Conservation (phyloP, 345 rosid genomes). For the Erysimum cheiranthoides region DNA sequence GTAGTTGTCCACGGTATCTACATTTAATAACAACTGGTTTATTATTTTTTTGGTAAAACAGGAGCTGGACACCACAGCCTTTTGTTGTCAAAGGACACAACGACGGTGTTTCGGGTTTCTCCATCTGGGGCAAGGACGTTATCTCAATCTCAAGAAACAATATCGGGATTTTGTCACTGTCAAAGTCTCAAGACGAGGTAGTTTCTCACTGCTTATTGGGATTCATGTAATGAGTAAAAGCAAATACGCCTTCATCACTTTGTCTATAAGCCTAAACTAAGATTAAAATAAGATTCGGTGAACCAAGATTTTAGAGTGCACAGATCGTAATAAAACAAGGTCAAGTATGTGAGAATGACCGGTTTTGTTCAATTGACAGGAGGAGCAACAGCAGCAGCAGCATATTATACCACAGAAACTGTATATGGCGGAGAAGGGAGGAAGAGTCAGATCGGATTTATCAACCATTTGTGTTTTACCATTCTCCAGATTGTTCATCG, state of each 20-base stretch:
- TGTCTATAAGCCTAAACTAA: slow-evolving; percentile 5
- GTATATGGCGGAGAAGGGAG: slow-evolving; percentile 59
- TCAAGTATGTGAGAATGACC: slow-evolving; percentile 13
- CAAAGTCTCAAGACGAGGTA: slow-evolving; percentile 70
- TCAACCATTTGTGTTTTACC: slow-evolving; percentile 81
- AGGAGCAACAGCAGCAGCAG: slow-evolving; percentile 53
- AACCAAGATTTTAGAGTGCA: slow-evolving; percentile 10
- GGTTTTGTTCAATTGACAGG: slow-evolving; percentile 52
- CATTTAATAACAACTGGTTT: background rate
- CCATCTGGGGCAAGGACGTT: slow-evolving; percentile 84
- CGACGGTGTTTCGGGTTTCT: slow-evolving; percentile 83
- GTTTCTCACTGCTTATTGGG: slow-evolving; percentile 19
- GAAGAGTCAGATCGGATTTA: slow-evolving; percentile 63
- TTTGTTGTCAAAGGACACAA: slow-evolving; percentile 67
- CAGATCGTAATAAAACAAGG: slow-evolving; percentile 2
- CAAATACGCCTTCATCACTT: slow-evolving; percentile 10
- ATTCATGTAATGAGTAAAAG: slow-evolving; percentile 8
- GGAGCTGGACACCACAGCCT: slow-evolving; percentile 67
- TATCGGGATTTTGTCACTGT: slow-evolving; percentile 78
- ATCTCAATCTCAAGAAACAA: slow-evolving; percentile 85
- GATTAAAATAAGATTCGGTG: background rate
- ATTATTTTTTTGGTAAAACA: slow-evolving; percentile 41
- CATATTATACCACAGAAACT: slow-evolving; percentile 74
- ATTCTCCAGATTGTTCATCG: slow-evolving; percentile 75
- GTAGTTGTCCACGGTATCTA: background rate